Conservation (phyloP, 208 protist genomes). For the Leishmania major region DNA sequence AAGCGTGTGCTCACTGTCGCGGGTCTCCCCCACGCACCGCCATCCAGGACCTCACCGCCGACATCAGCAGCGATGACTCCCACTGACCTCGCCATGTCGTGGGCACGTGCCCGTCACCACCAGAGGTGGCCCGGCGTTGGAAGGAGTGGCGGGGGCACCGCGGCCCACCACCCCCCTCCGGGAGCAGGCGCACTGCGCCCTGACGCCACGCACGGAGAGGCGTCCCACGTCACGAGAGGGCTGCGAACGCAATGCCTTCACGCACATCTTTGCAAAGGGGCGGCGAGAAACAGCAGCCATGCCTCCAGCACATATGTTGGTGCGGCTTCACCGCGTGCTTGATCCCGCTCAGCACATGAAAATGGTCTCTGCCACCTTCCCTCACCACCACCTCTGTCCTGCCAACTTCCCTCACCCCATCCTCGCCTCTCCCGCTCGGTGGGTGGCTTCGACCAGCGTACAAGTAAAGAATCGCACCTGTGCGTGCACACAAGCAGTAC, state of each 20-base stretch:
- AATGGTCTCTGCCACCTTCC: not conserved
- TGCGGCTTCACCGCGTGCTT: not conserved
- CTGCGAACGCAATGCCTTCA: not conserved
- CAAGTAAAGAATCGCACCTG: not conserved
- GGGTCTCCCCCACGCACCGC: not conserved
- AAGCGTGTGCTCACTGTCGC: not conserved
- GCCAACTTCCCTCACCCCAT: not conserved
- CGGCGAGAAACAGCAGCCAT: not conserved
- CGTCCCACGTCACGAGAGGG: too few relatives aligned
- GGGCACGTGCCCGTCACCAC: too few relatives aligned
- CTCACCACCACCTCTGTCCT: not conserved
- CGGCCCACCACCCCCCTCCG: too few relatives aligned
- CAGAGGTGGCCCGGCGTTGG: too few relatives aligned
- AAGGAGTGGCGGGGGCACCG: too few relatives aligned
- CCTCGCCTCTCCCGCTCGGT: not conserved
- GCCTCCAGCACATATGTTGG: not conserved
- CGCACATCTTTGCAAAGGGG: not conserved
- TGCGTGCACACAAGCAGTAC: not conserved
- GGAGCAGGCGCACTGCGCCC: too few relatives aligned
- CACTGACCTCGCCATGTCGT: not conserved
- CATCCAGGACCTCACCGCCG: not conserved
- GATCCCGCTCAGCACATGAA: not conserved
- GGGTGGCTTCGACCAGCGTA: not conserved
- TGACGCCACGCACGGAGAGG: too few relatives aligned
- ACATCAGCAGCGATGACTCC: not conserved